Percentiles rank a stretch among this genome's conserved stretches.
These are phyloP conservation scores for Pichia sp. DNA, from an alignment of 1,139 yeast genomes.

Conservation along the genomic window DNA sequence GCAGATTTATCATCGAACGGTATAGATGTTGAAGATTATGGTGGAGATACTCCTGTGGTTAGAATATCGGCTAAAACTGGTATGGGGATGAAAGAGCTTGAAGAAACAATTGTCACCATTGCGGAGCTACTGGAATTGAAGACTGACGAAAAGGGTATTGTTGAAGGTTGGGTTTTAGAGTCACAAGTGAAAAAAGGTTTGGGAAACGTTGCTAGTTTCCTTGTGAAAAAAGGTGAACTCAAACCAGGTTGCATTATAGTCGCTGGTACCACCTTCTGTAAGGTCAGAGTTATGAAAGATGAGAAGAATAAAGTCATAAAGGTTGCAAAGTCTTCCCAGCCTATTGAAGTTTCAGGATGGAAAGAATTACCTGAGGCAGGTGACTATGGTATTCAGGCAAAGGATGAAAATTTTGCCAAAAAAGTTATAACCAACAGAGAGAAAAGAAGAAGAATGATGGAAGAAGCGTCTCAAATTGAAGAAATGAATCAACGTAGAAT, in stretches of 20 bases:
- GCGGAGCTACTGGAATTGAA: constrained; percentile 79
- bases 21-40: constrained; percentile 85
- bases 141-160: constrained; percentile 49
- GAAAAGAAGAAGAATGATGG: constrained; percentile 51
- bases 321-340: constrained; percentile 80
- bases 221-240: constrained; percentile 75
- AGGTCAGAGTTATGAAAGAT: constrained; percentile 76
- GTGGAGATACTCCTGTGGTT: constrained; percentile 92
- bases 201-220: constrained; percentile 82
- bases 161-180: constrained; percentile 91
- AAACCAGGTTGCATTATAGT: constrained; percentile 67
- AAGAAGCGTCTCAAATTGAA: constrained; percentile 64
- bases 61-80: constrained; percentile 84
- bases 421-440: constrained; percentile 65
- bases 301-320: constrained; percentile 64
- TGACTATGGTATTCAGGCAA: constrained; percentile 74
- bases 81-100: constrained; percentile 75
- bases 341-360: constrained; percentile 95
- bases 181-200: constrained; percentile 77
- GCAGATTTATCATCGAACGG: constrained; percentile 74
- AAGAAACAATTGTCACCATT: constrained; percentile 81
- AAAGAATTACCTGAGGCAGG: constrained; percentile 91
- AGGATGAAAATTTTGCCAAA: constrained; percentile 69
- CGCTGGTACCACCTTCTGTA: constrained; percentile 84
- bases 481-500: constrained; percentile 58